Evolutionary conservation across 2,329 filamentous ascomycete genomes (phyloP), one percentile per base, ranked within the genome.

Genomic region (Claviceps lovelessii): DNA sequence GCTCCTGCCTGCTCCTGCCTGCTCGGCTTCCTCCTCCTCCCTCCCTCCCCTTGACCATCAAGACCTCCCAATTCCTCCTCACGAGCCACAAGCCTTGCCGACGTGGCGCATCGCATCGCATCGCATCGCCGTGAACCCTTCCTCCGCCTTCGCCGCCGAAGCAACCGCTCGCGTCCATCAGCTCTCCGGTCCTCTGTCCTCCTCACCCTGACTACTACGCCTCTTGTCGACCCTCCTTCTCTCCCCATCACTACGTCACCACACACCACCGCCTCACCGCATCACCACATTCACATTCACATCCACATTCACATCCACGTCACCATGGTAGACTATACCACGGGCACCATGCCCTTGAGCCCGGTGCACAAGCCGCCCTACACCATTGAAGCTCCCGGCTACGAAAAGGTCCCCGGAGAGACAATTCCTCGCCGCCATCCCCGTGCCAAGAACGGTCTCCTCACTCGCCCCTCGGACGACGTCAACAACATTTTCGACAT

Each of bases 401-500:
- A 75, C 60, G 71, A 83, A 65, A 82, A 84, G 61, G 78, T 86
- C 58, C 76, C 84, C 6, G 89, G 89, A 73, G 89, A 95, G 75
- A 91, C 90, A 51, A 83, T 89, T 60, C 89, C 90, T 44, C 85
- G 88, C 62, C 81, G 89, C 56, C 83, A 94, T 67, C 76, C 80
- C 54, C 75, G 76, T 56, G 81, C 85, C 59, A 87, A 86, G 68
- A 77, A 94, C 62, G 81, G 78, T 52, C 81, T 95, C 56, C 72
- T 81, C 58, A 74, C 76, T 54, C 79, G 74, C 10, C 87, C 88
- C 4, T 75, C 81, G 54, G 78, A 84, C 45, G 85, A 84, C 59
- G 77, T 91, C 67, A 73, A 77, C 61, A 95, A 89, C 54, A 79
- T 89, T 62, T 93, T 83, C 72, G 87, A 94, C 63, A 80, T 95